A percentile compares a stretch with the other conserved stretches of the same genome.
Evolutionary conservation across 2,329 filamentous ascomycete species (phyloP).

Genomic region (Aspergillus fructus): DNA sequence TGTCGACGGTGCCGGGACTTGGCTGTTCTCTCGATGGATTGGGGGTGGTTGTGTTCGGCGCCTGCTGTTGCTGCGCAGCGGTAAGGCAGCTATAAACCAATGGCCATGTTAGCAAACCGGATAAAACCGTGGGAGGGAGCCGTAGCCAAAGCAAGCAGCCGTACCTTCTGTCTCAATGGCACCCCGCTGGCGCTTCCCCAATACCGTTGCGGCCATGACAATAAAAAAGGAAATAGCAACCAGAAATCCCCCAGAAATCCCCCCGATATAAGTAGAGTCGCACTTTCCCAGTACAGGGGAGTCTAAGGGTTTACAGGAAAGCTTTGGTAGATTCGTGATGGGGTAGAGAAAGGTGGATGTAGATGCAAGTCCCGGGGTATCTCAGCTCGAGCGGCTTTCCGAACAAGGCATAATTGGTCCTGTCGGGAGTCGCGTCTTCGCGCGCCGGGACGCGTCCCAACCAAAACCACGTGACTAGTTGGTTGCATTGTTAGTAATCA

Average conservation of each 20-base stretch:
- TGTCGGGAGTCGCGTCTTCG: slow-evolving; percentile 3
- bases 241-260: background rate
- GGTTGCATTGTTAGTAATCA: background rate
- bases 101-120: background rate
- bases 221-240: slow-evolving; percentile 23
- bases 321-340: background rate
- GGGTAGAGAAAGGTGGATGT: background rate
- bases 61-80: slow-evolving; percentile 45
- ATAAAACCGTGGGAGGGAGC: slow-evolving; percentile 4
- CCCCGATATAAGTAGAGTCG: slow-evolving; percentile 2
- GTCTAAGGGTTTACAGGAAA: background rate
- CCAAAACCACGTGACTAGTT: background rate
- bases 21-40: slow-evolving; percentile 36
- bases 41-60: slow-evolving; percentile 47
- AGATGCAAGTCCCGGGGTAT: background rate
- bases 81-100: slow-evolving; percentile 23
- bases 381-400: slow-evolving; percentile 7
- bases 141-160: slow-evolving; percentile 14
- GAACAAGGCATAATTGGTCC: slow-evolving; percentile 22
- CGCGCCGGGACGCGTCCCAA: slow-evolving; percentile 14
- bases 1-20: slow-evolving; percentile 23
- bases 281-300: background rate
- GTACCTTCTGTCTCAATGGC: slow-evolving; percentile 42
- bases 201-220: slow-evolving; percentile 40
- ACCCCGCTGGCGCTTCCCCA: slow-evolving; percentile 47